A percentile compares a stretch with the other conserved stretches of the same genome.
Conservation (phyloP, 1,139 yeast genomes). For the Debaryomycetaceae sp. region DNA sequence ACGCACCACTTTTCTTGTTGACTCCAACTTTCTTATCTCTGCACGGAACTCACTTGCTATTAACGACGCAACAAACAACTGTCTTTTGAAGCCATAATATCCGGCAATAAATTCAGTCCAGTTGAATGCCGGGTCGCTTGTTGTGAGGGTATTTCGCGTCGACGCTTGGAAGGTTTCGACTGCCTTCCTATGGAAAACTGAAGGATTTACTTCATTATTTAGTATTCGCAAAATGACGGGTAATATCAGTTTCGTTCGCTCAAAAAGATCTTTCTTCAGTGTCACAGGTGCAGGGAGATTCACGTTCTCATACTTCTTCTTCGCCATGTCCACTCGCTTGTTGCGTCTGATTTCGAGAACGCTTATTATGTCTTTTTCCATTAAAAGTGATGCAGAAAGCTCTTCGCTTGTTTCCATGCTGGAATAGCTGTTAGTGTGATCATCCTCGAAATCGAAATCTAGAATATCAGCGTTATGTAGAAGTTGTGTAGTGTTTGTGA, state of each 20-base stretch:
- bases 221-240: conserved; percentile 40
- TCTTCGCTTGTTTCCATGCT: background rate
- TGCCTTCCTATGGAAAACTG: conserved; percentile 52
- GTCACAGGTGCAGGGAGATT: conserved; percentile 25
- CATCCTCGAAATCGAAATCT: background rate
- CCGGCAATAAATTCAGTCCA: conserved; percentile 56
- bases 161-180: conserved; percentile 34
- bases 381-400: background rate
- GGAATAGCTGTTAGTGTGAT: background rate
- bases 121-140: conserved; percentile 46
- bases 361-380: background rate
- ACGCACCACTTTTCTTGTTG: conserved; percentile 40
- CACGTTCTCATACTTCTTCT: conserved; percentile 18
- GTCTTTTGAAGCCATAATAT: conserved; percentile 58
- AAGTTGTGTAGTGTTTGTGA: background rate
- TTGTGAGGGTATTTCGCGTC: conserved; percentile 40
- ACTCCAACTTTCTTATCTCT: conserved; percentile 22
- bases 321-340: conserved; percentile 11
- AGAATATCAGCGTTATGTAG: background rate
- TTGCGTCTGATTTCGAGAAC: background rate
- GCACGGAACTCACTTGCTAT: conserved; percentile 26
- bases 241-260: conserved; percentile 27
- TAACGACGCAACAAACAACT: conserved; percentile 44
- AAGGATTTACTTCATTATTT: conserved; percentile 34
- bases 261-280: conserved; percentile 21